A percentile compares a stretch with the other conserved stretches of the same genome.
phyloP scores from a whole-genome alignment of 768 basidiomycete species.

The Daedaleopsis sinensis region DNA sequence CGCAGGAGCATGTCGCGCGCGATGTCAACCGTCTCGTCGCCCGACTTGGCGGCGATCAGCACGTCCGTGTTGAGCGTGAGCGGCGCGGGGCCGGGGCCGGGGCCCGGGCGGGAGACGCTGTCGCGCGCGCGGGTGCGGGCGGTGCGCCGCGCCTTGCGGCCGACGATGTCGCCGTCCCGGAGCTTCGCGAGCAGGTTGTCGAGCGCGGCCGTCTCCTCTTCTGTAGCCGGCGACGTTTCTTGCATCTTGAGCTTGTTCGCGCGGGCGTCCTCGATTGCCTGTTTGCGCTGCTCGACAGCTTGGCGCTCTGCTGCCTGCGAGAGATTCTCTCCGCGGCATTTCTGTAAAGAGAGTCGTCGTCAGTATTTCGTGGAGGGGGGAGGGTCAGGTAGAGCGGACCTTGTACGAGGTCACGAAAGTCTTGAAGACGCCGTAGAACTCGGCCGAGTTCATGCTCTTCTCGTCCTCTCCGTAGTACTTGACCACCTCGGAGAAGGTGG shows the following conservation, averaged over 20 bases:
- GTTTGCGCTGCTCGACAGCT: slow-evolving; percentile 69
- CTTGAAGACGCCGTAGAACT: slow-evolving; percentile 97
- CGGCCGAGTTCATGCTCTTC: slow-evolving; percentile 80
- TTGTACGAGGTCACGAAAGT: slow-evolving; percentile 94
- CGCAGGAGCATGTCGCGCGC: slow-evolving; percentile 79
- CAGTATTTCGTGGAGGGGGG: background rate
- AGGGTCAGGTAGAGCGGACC: slow-evolving; percentile 40
- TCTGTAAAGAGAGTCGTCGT: slow-evolving; percentile 48
- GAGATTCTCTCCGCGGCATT: slow-evolving; percentile 85
- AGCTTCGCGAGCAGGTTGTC: slow-evolving; percentile 75
- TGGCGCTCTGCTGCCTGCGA: slow-evolving; percentile 70
- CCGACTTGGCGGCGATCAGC: slow-evolving; percentile 26
- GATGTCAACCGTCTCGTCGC: slow-evolving; percentile 53
- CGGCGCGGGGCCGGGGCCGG: slow-evolving; percentile 29
- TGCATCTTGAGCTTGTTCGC: slow-evolving; percentile 53
- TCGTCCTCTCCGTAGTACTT: slow-evolving; percentile 94
- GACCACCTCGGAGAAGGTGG: slow-evolving; percentile 82
- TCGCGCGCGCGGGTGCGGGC: slow-evolving; percentile 28
- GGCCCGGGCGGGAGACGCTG: background rate
- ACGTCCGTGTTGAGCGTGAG: slow-evolving; percentile 39
- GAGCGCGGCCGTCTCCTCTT: slow-evolving; percentile 59
- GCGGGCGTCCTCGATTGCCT: slow-evolving; percentile 64
- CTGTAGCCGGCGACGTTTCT: slow-evolving; percentile 43
- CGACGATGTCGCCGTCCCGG: slow-evolving; percentile 66
- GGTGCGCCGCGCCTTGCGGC: slow-evolving; percentile 55